Evolutionary conservation across 495 filamentous ascomycete genomes (phyloP), one percentile per base, ranked within the genome.

Genomic region (Aspergillus saccharolyticus): DNA sequence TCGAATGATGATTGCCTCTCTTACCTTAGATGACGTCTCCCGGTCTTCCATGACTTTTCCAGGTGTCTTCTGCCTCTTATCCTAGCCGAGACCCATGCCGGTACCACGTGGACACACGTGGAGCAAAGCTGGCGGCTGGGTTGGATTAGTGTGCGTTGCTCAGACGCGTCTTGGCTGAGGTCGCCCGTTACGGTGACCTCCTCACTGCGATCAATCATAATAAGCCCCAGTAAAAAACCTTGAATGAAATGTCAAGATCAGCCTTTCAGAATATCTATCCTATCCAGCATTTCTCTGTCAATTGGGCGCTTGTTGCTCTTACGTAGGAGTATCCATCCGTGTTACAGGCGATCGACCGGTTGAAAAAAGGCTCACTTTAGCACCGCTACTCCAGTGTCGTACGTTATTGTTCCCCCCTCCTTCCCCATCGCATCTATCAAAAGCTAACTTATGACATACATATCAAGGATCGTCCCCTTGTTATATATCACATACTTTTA

Each of bases 91-190:
- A 66, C 59, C 70, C 70, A 73, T 73, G 70, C 68, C 56, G 25
- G 68, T 66, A 61, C 66, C 71, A 74, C 71, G 71, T 74, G 71
- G 63, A 67, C 63, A 64, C 71, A 70, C 68, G 71, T 72, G 68
- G 71, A 66, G 66, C 60, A 63, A 53, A 50, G 53, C 54, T 51
- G 47, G 53, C 53, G 42, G 54, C 52, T 60, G 24, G 47, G 46
- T 59, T 46, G 22, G 42, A 15, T 53, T 19, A 47, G 50, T 46
- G 25, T 44, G 42, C 43, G 59, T 54, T 61, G 33, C 55, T 48
- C 33, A 44, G 28, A 50, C 55, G 52, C 6, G 42, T n/a, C 52
- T 54, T 43, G 56, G 43, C 44, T 28, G 42, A 44, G 22, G 46
- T 50, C 54, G 9, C 8, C 19, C 46, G 33, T 56, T 44, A 47